Conservation (phyloP, 768 basidiomycete species). For the Mycena kentingensis region DNA sequence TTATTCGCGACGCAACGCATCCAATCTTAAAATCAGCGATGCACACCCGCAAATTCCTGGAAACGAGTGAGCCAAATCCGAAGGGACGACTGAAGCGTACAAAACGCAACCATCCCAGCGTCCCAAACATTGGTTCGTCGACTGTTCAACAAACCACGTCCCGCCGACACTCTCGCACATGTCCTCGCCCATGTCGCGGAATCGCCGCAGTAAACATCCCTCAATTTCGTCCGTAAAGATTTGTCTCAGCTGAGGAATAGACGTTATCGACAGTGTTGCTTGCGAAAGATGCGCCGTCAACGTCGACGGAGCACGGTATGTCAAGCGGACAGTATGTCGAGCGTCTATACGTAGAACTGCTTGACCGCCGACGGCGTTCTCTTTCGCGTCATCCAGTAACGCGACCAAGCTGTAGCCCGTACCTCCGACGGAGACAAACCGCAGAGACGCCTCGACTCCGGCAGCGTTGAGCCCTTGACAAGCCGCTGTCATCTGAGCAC, state of each 20-base stretch:
- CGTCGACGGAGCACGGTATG: slow-evolving; percentile 73
- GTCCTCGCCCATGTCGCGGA: slow-evolving; percentile 66
- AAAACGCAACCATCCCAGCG: slow-evolving; percentile 79
- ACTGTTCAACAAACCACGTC: slow-evolving; percentile 78
- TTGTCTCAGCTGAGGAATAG: slow-evolving; percentile 74
- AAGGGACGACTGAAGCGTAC: slow-evolving; percentile 44
- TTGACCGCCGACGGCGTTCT: slow-evolving; percentile 64
- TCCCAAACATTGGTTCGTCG: slow-evolving; percentile 72
- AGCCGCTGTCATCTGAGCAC: slow-evolving; percentile 56
- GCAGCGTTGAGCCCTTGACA: slow-evolving; percentile 49
- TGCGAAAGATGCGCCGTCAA: slow-evolving; percentile 80
- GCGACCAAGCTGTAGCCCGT: slow-evolving; percentile 61
- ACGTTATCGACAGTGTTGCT: slow-evolving; percentile 72
- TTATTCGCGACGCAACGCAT: slow-evolving; percentile 60
- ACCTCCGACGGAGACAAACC: slow-evolving; percentile 68
- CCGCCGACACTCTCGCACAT: slow-evolving; percentile 56
- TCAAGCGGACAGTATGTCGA: slow-evolving; percentile 76
- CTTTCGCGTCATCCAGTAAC: slow-evolving; percentile 42
- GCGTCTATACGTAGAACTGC: slow-evolving; percentile 70
- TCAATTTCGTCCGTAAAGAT: slow-evolving; percentile 79
- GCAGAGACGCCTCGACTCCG: slow-evolving; percentile 57
- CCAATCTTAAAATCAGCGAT: slow-evolving; percentile 50
- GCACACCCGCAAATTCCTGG: slow-evolving; percentile 68
- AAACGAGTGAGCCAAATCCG: neutral
- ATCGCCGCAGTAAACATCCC: slow-evolving; percentile 63